Conservation (phyloP, 2,329 filamentous ascomycete species). For the Scedosporium boydii region DNA sequence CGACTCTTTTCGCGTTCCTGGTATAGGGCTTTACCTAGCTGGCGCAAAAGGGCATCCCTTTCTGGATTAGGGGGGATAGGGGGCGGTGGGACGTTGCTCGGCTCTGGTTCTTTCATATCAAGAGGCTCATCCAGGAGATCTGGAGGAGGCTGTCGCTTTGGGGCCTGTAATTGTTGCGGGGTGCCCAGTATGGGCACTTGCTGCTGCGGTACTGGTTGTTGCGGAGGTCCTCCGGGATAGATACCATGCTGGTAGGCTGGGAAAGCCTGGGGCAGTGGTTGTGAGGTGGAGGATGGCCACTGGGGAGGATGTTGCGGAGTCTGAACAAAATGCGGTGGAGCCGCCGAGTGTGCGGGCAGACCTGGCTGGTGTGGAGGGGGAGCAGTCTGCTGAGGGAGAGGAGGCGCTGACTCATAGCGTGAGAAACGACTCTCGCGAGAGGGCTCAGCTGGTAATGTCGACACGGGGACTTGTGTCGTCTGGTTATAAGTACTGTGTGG, state of each 20-base stretch:
- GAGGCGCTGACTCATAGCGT: slow-evolving; percentile 38
- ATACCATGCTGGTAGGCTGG: not conserved
- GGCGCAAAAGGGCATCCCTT: slow-evolving; percentile 75
- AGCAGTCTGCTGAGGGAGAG: slow-evolving; percentile 18
- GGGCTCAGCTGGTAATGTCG: not conserved
- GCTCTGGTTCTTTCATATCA: slow-evolving; percentile 37
- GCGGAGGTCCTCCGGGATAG: not conserved
- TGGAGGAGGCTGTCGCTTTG: slow-evolving; percentile 30
- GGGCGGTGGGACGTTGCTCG: slow-evolving; percentile 53
- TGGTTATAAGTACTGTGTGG: not conserved
- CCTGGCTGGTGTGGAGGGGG: slow-evolving; percentile 1
- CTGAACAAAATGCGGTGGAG: not conserved
- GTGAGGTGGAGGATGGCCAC: not conserved
- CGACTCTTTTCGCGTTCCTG: slow-evolving; percentile 60
- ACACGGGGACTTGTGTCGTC: not conserved
- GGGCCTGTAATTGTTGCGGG: slow-evolving; percentile 9
- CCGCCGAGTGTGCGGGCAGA: not conserved
- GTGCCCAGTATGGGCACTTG: not conserved
- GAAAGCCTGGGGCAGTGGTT: not conserved
- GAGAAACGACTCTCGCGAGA: slow-evolving; percentile 15
- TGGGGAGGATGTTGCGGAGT: not conserved
- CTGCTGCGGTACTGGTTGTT: not conserved
- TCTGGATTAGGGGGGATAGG: slow-evolving; percentile 93
- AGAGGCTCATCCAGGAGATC: slow-evolving; percentile 51
- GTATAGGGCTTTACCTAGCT: slow-evolving; percentile 62